Conservation (phyloP, 345 rosid genomes). For the Triadica sebifera region DNA sequence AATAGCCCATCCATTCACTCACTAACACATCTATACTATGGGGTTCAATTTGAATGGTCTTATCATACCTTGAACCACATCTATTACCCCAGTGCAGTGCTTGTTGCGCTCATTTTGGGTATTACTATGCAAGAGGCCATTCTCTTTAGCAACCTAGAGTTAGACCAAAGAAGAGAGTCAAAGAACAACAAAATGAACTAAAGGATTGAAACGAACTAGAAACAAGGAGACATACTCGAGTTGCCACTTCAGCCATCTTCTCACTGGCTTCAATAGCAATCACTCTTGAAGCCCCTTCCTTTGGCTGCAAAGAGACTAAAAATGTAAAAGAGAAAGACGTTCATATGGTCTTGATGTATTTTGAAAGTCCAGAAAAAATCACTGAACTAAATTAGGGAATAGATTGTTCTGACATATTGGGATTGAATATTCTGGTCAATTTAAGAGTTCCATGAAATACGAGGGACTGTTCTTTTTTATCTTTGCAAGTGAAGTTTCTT, state of each 20-base stretch:
- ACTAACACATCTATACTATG: slow-evolving; percentile 68
- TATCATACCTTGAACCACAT: slow-evolving; percentile 77
- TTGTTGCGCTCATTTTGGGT: slow-evolving; percentile 26
- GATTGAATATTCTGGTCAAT: not conserved
- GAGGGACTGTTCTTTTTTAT: too few species aligned
- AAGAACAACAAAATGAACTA: slow-evolving; percentile 14
- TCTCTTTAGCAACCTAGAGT: slow-evolving; percentile 78
- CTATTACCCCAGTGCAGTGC: slow-evolving; percentile 46
- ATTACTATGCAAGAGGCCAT: slow-evolving; percentile 45
- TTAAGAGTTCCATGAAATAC: not conserved
- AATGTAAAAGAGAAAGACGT: not conserved
- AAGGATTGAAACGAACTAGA: slow-evolving; percentile 5
- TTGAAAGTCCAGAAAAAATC: not conserved
- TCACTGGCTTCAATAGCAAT: slow-evolving; percentile 90
- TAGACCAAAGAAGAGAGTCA: not conserved
- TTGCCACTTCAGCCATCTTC: slow-evolving; percentile 93
- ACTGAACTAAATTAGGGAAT: not conserved
- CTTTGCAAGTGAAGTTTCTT: not conserved
- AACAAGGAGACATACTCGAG: slow-evolving; percentile 50
- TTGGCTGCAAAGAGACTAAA: slow-evolving; percentile 84
- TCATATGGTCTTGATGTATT: not conserved
- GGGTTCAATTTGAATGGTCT: slow-evolving; percentile 55
- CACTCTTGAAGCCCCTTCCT: slow-evolving; percentile 89
- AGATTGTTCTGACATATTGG: not conserved
- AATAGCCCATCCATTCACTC: slow-evolving; percentile 99